phyloP scores from a whole-genome alignment of 2,329 filamentous ascomycete genomes.

The Cryphonectria naterciae region DNA sequence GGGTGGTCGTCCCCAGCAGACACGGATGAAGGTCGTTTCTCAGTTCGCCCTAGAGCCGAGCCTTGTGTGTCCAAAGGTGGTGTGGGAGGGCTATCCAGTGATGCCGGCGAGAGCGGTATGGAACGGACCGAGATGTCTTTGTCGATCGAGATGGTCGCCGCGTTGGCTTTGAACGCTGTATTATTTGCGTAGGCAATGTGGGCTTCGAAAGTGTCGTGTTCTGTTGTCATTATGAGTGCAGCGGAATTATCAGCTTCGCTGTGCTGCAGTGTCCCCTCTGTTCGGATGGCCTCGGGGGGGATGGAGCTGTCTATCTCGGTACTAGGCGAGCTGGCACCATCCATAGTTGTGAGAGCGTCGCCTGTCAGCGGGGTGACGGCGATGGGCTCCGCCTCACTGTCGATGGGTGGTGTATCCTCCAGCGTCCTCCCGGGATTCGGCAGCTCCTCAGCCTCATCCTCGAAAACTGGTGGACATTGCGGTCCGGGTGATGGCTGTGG shows the following conservation, averaged over 20 bases:
- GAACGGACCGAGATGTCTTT: neutral
- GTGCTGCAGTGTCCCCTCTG: neutral
- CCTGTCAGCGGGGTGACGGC: neutral
- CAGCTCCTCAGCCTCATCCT: constrained; percentile 42
- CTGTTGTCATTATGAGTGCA: neutral
- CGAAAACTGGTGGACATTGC: constrained; percentile 45
- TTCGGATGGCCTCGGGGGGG: neutral
- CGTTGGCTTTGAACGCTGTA: neutral
- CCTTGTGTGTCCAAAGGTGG: neutral
- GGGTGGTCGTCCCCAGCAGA: neutral
- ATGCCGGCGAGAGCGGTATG: neutral
- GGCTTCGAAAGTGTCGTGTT: neutral
- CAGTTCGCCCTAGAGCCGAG: neutral
- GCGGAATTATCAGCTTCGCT: neutral
- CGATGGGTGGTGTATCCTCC: constrained; percentile 25
- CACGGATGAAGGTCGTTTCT: neutral
- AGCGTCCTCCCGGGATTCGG: constrained; percentile 36
- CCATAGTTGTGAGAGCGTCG: neutral
- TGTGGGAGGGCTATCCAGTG: neutral
- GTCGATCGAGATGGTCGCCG: neutral
- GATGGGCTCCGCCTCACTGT: neutral
- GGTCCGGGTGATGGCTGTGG: constrained; percentile 33
- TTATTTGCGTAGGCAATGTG: neutral
- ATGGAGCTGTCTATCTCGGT: neutral
- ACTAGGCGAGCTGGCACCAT: neutral